These are phyloP conservation scores for Lactarius hatsudake DNA, from an alignment of 768 basidiomycete genomes.

Conservation along the genomic window DNA sequence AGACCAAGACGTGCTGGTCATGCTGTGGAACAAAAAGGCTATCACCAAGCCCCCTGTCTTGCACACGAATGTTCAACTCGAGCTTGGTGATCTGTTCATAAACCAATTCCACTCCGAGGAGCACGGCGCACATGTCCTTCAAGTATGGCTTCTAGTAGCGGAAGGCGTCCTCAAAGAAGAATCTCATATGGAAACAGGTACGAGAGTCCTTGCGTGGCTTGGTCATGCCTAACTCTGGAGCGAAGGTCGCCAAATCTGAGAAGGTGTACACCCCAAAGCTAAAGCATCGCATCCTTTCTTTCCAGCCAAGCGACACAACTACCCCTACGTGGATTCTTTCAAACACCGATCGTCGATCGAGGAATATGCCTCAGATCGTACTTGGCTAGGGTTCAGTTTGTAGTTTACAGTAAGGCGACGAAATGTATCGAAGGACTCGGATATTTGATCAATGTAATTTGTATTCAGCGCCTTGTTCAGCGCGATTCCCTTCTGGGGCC, in stretches of 20 bases:
- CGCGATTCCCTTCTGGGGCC: too few relatives aligned
- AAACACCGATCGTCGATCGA: too few relatives aligned
- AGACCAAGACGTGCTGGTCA: background rate
- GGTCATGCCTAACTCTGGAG: background rate
- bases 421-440: too few relatives aligned
- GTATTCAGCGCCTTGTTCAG: too few relatives aligned
- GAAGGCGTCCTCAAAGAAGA: background rate
- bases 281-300: background rate
- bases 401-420: too few relatives aligned
- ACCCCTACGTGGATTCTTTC: too few relatives aligned
- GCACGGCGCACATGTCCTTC: background rate
- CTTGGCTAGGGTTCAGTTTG: too few relatives aligned
- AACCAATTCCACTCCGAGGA: background rate
- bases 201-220: background rate
- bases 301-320: background rate
- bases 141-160: background rate
- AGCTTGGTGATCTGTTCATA: background rate
- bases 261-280: background rate
- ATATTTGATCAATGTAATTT: too few relatives aligned
- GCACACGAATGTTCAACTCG: background rate
- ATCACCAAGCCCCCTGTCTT: background rate
- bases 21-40: background rate
- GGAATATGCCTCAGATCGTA: too few relatives aligned
- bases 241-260: background rate
- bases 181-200: background rate